Conservation (phyloP, 257 asterid species). For the Solanum dulcamara region DNA sequence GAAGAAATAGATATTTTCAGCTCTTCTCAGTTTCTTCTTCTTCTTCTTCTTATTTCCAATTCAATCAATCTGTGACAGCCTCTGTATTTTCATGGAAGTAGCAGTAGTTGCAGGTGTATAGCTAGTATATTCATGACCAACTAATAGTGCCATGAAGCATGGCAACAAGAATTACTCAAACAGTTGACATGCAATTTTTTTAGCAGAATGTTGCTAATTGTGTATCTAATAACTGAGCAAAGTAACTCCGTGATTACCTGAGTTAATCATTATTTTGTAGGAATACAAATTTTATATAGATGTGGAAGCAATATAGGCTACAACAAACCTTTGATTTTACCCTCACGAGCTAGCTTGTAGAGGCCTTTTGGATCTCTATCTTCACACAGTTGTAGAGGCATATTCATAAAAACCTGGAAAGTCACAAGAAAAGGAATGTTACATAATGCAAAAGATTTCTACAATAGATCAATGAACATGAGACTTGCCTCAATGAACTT, state of each 20-base stretch:
- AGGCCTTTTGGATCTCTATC: constrained; percentile 96
- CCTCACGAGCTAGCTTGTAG: constrained; percentile 94
- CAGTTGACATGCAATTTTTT: neutral
- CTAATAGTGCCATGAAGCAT: neutral
- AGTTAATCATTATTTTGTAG: neutral
- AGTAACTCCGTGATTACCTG: neutral
- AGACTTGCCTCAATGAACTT: constrained; percentile 70
- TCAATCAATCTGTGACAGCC: too few relatives aligned
- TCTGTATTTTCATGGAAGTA: too few relatives aligned
- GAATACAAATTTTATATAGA: neutral
- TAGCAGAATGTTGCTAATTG: neutral
- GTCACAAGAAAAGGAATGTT: neutral
- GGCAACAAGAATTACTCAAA: neutral
- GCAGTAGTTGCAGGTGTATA: too few relatives aligned
- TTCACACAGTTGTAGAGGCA: constrained; percentile 87
- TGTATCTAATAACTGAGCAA: neutral
- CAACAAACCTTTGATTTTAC: constrained; percentile 70
- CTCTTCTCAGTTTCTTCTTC: too few relatives aligned
- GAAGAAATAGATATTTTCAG: too few relatives aligned
- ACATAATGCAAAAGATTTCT: neutral
- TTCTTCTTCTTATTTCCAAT: too few relatives aligned
- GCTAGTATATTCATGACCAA: too few relatives aligned
- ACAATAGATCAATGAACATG: neutral
- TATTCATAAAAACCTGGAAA: constrained; percentile 72
- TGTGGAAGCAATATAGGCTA: neutral